phyloP scores from a whole-genome alignment of 768 basidiomycete genomes.

The Trametes punicea region DNA sequence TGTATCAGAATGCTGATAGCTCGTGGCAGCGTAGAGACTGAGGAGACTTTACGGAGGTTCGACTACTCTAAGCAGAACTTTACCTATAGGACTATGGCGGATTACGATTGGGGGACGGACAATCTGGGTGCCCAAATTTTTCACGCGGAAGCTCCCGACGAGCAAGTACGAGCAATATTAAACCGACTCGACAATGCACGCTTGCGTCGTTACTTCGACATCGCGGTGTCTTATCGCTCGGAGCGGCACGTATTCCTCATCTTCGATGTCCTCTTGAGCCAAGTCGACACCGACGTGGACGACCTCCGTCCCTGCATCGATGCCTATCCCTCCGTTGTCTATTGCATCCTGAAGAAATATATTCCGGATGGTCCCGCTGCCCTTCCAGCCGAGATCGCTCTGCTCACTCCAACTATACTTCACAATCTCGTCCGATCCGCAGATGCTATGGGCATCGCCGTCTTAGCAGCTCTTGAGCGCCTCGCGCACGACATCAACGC shows the following conservation, averaged over 20 bases:
- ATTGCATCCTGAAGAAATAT: conserved; percentile 46
- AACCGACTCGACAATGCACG: background rate
- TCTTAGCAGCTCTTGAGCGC: conserved; percentile 58
- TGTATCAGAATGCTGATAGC: conserved; percentile 38
- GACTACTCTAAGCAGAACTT: conserved; percentile 22
- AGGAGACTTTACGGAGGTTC: conserved; percentile 27
- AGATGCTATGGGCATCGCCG: conserved; percentile 50
- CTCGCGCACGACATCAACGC: conserved; percentile 42
- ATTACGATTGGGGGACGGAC: conserved; percentile 30
- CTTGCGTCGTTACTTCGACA: conserved; percentile 22
- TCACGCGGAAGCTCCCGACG: conserved; percentile 8
- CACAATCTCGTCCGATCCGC: conserved; percentile 52
- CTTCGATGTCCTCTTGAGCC: conserved; percentile 39
- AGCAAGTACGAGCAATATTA: conserved; percentile 5
- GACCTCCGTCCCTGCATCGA: conserved; percentile 43
- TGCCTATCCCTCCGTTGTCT: conserved; percentile 50
- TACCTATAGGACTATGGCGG: conserved; percentile 15
- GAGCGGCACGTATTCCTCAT: conserved; percentile 53
- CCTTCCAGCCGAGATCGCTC: conserved; percentile 33
- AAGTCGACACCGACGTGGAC: conserved; percentile 30
- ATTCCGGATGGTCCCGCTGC: conserved; percentile 38
- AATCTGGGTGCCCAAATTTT: conserved; percentile 34
- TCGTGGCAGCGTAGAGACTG: conserved; percentile 27
- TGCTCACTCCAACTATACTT: conserved; percentile 34
- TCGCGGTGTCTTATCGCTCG: conserved; percentile 47